Base-by-base conservation (phyloP, 441 rosid genomes). In the Pelargonium australe region DNA sequence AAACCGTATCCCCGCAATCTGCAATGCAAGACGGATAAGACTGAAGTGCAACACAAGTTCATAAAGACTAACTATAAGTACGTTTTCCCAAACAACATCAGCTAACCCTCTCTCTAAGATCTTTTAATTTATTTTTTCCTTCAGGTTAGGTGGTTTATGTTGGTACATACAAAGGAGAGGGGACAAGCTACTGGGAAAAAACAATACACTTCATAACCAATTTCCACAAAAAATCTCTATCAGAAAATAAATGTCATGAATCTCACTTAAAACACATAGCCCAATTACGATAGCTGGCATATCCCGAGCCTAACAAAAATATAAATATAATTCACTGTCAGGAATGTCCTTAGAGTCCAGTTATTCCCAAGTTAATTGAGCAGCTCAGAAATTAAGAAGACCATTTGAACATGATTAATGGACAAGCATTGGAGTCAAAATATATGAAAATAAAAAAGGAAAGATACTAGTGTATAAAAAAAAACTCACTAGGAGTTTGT, bases 1-100 rank as follows among this genome's bases (percentile, higher is more conserved):
- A 81, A 96, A 96, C 77, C 98, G 84, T 67, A 96, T 93, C 72
- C 99, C 99, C 14, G 96, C 83, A 68, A 96, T 84, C 99, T 96
- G 90, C 84, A 83, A 67, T 16, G 65, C 34, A 8, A 23, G 37
- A 23, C 11, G 40, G 23, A 55, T 55, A 14, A 55, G 61, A 20
- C 61, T 16, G 3, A 55, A 55, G 61, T n/a, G 61, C 19, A 55
- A 55, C 19, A 55, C 9, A 53, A 53, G 61, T 55, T 16, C 16
- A 55, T 14, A 20, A 20, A 20, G 61, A 55, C 17, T 55, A 55
- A 17, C 10, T 55, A 55, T 55, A 14, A 17, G 61, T 55, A 55
- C 10, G 20, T 2, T 14, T 55, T 55, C 40, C 58, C 58, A 51
- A 4, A 6, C 17, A 51, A 12, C n/a, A 51, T 16, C 14, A 51